Base-by-base conservation (phyloP, 805 yeast genomes). In the Metschnikowia henanensis region DNA sequence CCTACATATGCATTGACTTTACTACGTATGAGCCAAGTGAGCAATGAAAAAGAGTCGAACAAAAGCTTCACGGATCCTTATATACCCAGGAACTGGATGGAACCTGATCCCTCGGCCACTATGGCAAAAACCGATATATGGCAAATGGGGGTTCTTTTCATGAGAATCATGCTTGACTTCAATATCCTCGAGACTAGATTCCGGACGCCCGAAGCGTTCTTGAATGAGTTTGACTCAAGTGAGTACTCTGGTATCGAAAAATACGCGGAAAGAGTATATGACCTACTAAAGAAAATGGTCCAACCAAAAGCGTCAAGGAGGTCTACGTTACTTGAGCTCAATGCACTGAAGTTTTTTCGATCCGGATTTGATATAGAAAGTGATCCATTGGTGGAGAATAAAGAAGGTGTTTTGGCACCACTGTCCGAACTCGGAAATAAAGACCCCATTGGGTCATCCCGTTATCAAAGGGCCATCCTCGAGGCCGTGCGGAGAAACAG, bases 121-220 rank as follows among this genome's bases (percentile, higher is more conserved):
- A 13, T 44, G 83, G 86, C 12, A 84, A 84, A 89, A 61, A 83
- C 97, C 0, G 99, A 94, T 67, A 84, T 94, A 8, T 94, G 98
- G 98, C 87, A 87, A 57, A 65, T 90, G 30, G 99, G 97, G 6
- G 87, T 87, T 0, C 61, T 86, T 6, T 83, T 92, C 52, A 45
- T 65, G 45, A 52, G 68, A 21, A 55, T 71, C 3, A 69, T 71
- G 73, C 43, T 68, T 9, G 64, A 62, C 30, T 73, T 82, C 15
- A 81, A 85, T 50, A 68, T 83, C 60, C 71, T 87, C 4, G 69
- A 76, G 34, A 92, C 95, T 0, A 65, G 72, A 2, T 81, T 79
- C 36, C 68, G 76, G 1, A 65, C 79, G 0, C 72, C 78, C 9
- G 78, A 75, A 19, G 64, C 58, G 8, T 69, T 71, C 37, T 46